Evolutionary conservation across 1,284 basidiomycete species (phyloP).

Genomic region (Malassezia japonica): DNA sequence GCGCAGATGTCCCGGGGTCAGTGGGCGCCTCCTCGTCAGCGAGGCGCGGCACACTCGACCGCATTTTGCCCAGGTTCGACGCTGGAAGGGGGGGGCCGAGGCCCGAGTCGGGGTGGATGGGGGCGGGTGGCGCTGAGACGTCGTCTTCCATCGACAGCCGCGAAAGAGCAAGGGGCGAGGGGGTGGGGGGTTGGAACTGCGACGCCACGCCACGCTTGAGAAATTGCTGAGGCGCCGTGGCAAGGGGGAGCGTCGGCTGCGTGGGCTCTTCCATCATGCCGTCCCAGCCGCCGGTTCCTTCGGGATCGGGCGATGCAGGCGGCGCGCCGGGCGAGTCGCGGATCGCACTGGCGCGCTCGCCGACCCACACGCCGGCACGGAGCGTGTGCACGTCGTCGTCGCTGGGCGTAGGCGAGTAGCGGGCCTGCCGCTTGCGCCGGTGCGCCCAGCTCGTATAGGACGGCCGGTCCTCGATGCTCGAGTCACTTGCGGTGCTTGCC

Average conservation of each 20-base stretch:
- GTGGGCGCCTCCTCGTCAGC: neutral
- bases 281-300: neutral
- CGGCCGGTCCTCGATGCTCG: neutral
- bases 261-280: neutral
- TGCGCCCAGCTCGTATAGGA: neutral
- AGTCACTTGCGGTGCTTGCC: neutral
- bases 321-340: neutral
- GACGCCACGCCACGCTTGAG: too few relatives aligned
- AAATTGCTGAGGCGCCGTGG: too few relatives aligned
- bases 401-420: neutral
- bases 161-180: constrained; percentile 9
- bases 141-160: constrained; percentile 1
- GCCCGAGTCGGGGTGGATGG: neutral
- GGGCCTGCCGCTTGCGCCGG: neutral
- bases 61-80: neutral
- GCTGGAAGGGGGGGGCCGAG: neutral
- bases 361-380: neutral
- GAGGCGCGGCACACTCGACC: too few relatives aligned
- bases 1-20: too few relatives aligned
- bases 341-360: neutral
- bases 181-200: neutral
- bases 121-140: neutral
- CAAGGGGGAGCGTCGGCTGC: too few relatives aligned
- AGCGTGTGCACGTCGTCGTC: neutral
- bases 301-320: neutral